phyloP scores from a whole-genome alignment of 2,329 filamentous ascomycete species.

The Claviceps lovelessii region DNA sequence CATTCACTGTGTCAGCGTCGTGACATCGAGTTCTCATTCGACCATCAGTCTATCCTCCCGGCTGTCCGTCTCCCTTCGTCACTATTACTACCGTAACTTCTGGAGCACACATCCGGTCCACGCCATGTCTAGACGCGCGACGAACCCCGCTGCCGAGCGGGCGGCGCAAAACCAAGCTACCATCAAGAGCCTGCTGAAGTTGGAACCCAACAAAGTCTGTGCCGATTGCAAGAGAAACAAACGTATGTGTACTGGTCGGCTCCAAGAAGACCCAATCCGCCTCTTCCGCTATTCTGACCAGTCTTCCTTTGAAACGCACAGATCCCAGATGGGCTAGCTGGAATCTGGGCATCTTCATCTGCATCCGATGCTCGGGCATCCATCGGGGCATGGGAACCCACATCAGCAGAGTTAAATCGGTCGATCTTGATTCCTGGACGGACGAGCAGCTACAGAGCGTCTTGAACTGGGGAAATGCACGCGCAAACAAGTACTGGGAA shows the following conservation, averaged over 20 bases:
- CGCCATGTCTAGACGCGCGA: constrained; percentile 62
- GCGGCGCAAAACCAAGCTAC: constrained; percentile 87
- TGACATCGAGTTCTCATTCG: not conserved
- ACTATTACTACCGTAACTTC: constrained; percentile 2
- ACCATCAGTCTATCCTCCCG: not conserved
- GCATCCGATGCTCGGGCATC: constrained; percentile 96
- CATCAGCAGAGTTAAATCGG: constrained; percentile 94
- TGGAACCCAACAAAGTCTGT: constrained; percentile 92
- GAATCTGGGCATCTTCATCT: constrained; percentile 95
- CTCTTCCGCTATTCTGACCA: constrained; percentile 1
- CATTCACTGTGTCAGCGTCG: not conserved
- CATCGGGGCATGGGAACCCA: constrained; percentile 98
- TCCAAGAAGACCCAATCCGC: not conserved
- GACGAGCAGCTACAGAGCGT: constrained; percentile 94
- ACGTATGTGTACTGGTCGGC: constrained; percentile 42
- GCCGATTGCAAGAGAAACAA: constrained; percentile 99
- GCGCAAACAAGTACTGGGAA: constrained; percentile 99
- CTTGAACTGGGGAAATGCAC: constrained; percentile 85
- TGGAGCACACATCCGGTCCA: constrained; percentile 7
- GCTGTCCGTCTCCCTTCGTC: constrained; percentile 4
- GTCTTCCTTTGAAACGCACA: constrained; percentile 21
- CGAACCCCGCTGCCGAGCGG: constrained; percentile 68
- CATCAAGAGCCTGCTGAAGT: constrained; percentile 86
- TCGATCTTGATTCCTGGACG: constrained; percentile 96
- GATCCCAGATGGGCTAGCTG: constrained; percentile 98